Evolutionary conservation across 768 basidiomycete species (phyloP).

Genomic region (Termitomyces titanicus): DNA sequence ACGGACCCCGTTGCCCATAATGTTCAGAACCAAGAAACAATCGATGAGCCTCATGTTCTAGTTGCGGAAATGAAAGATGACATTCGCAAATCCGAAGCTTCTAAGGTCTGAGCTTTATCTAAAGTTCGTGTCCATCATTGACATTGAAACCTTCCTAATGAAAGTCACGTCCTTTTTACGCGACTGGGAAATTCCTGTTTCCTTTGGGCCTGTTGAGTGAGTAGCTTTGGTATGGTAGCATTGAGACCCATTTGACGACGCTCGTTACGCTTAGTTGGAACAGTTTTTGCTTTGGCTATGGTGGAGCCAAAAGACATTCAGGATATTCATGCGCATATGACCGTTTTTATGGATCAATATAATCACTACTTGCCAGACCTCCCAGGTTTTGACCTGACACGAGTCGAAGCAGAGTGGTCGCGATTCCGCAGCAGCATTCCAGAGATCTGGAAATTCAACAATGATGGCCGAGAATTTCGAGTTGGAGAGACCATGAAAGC

Average conservation of each 20-base stretch:
- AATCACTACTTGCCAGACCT: constrained; percentile 63
- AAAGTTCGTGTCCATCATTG: not conserved
- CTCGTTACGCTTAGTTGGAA: constrained; percentile 47
- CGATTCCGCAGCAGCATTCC: constrained; percentile 66
- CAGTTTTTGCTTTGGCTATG: constrained; percentile 58
- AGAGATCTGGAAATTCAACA: constrained; percentile 78
- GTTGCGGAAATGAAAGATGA: constrained; percentile 9
- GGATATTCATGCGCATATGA: constrained; percentile 64
- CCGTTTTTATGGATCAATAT: constrained; percentile 65
- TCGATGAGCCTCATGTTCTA: not conserved
- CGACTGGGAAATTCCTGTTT: constrained; percentile 58
- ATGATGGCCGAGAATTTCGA: constrained; percentile 77
- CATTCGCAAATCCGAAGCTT: constrained; percentile 22
- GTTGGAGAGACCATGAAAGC: constrained; percentile 67
- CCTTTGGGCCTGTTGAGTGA: constrained; percentile 62
- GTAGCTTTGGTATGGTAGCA: not conserved
- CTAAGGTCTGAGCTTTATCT: constrained; percentile 3
- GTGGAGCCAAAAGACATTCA: constrained; percentile 66
- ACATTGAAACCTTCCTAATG: constrained; percentile 8
- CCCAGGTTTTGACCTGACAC: constrained; percentile 63
- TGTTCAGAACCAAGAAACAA: not conserved
- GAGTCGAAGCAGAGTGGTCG: constrained; percentile 70
- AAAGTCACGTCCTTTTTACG: constrained; percentile 24
- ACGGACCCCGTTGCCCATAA: not conserved
- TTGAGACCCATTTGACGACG: constrained; percentile 2